Conservation (phyloP, 371 early-diverging fungal genomes). For the Mortierella sp. region DNA sequence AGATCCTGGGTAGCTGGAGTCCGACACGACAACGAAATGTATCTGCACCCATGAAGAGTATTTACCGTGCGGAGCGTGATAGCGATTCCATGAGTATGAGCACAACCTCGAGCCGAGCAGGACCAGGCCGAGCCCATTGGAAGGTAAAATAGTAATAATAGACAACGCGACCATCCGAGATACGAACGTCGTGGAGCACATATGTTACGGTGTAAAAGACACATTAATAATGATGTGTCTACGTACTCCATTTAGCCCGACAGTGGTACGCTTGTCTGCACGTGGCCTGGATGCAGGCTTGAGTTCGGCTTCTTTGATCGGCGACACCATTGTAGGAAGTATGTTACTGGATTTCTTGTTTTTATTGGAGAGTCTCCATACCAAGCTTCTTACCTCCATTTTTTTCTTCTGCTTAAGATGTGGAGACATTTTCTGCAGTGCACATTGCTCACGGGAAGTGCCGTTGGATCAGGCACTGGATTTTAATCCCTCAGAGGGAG, state of each 20-base stretch:
- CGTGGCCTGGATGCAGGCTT: constrained; percentile 48
- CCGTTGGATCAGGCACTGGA: constrained; percentile 38
- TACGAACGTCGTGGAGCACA: background rate
- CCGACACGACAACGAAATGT: constrained; percentile 26
- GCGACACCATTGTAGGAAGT: constrained; percentile 52
- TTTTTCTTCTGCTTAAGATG: constrained; percentile 19
- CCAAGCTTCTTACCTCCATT: background rate
- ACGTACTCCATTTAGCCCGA: constrained; percentile 30
- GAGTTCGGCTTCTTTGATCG: constrained; percentile 51
- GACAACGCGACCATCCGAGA: background rate
- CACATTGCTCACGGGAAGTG: constrained; percentile 42
- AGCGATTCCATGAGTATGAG: constrained; percentile 19
- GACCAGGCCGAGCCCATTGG: constrained; percentile 51
- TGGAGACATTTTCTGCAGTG: constrained; percentile 50
- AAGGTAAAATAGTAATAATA: constrained; percentile 18
- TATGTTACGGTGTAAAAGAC: background rate
- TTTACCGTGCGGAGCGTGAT: constrained; percentile 19
- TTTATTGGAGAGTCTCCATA: too few relatives aligned
- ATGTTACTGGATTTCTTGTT: background rate
- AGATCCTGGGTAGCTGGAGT: background rate
- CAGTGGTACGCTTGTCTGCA: constrained; percentile 42
- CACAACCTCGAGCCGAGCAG: constrained; percentile 17
- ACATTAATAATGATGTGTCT: background rate
- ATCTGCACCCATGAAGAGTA: constrained; percentile 30
- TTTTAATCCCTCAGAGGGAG: constrained; percentile 34